These are phyloP conservation scores for Mycena galopus DNA, from an alignment of 768 basidiomycete genomes.

Conservation along the genomic window DNA sequence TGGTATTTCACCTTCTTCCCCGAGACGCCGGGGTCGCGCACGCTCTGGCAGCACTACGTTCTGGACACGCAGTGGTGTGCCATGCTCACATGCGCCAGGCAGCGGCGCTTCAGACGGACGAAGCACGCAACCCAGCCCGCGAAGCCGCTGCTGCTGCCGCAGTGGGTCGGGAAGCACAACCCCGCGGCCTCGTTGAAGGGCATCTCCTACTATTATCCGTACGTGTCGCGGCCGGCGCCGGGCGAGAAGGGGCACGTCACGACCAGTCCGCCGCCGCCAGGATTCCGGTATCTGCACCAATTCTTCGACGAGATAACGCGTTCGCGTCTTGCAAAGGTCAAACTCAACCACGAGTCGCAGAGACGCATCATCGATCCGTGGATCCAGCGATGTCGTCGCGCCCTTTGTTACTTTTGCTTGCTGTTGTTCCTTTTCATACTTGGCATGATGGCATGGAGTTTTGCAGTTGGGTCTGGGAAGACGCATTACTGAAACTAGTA, in stretches of 20 bases:
- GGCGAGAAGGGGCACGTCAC: conserved; percentile 29
- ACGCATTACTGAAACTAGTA: conserved; percentile 15
- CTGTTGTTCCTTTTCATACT: conserved; percentile 14
- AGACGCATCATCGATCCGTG: conserved; percentile 36
- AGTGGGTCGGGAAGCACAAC: conserved; percentile 33
- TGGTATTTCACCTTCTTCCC: conserved; percentile 37
- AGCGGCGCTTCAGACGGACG: neutral
- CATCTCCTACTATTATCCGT: conserved; percentile 39
- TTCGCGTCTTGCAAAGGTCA: conserved; percentile 29
- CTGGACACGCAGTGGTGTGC: conserved; percentile 33
- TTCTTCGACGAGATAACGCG: conserved; percentile 31
- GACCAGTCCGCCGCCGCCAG: conserved; percentile 18
- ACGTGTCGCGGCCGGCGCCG: conserved; percentile 33
- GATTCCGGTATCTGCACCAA: conserved; percentile 22
- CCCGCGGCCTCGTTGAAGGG: conserved; percentile 27
- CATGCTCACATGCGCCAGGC: conserved; percentile 18
- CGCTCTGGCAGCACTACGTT: conserved; percentile 37
- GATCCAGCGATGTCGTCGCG: conserved; percentile 34
- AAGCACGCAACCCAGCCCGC: neutral
- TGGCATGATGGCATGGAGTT: conserved; percentile 33
- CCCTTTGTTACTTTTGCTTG: conserved; percentile 32
- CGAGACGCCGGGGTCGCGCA: conserved; percentile 31
- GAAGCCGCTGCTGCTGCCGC: conserved; percentile 34
- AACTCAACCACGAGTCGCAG: conserved; percentile 25
- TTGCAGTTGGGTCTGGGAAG: conserved; percentile 33